Conservation (phyloP, 2,329 filamentous ascomycete species). For the Fusarium sp. region DNA sequence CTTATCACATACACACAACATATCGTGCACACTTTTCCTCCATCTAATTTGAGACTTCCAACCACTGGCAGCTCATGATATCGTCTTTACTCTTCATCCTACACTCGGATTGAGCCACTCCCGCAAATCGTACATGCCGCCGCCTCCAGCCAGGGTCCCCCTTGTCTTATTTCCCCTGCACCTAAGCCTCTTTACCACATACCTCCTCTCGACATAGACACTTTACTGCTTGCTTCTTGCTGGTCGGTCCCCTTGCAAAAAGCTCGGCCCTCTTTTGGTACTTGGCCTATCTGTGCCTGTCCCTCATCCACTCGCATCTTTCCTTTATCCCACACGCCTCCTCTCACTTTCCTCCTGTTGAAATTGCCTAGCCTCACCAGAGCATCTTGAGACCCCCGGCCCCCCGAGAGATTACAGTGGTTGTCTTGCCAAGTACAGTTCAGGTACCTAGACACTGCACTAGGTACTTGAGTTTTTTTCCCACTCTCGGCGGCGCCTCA, state of each 20-base stretch:
- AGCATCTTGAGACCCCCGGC: slow-evolving; percentile 32
- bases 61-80: slow-evolving; percentile 42
- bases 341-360: slow-evolving; percentile 31
- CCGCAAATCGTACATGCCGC: slow-evolving; percentile 44
- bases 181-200: slow-evolving; percentile 33
- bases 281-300: slow-evolving; percentile 34
- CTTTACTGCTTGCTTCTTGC: slow-evolving; percentile 12
- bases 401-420: slow-evolving; percentile 39
- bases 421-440: slow-evolving; percentile 38
- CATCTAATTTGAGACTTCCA: slow-evolving; percentile 41
- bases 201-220: slow-evolving; percentile 26
- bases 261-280: slow-evolving; percentile 33
- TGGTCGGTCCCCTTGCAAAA: slow-evolving; percentile 34
- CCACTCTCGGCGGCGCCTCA: slow-evolving; percentile 41
- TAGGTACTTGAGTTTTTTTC: slow-evolving; percentile 27
- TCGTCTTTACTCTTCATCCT: slow-evolving; percentile 20
- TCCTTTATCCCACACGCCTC: slow-evolving; percentile 40
- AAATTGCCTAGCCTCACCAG: slow-evolving; percentile 35
- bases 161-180: slow-evolving; percentile 38
- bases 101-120: slow-evolving; percentile 42
- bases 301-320: slow-evolving; percentile 36
- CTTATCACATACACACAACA: slow-evolving; percentile 17
- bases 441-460: slow-evolving; percentile 42
- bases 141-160: slow-evolving; percentile 27
- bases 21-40: not conserved